Conservation (phyloP, 2,329 filamentous ascomycete species). For the Curvularia spicifera region DNA sequence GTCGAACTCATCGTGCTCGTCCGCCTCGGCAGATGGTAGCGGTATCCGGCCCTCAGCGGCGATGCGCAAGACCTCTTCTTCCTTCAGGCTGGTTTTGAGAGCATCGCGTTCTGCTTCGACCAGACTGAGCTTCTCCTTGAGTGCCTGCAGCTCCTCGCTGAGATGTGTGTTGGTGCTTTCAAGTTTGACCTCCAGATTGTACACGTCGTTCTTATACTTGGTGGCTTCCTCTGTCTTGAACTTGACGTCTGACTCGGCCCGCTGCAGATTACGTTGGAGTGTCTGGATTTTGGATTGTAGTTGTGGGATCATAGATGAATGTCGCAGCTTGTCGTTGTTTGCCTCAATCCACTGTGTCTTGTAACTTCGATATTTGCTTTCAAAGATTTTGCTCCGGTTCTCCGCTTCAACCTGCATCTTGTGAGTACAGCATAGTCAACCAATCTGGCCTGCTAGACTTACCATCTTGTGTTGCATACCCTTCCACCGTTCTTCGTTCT, state of each 20-base stretch:
- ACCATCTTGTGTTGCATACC: conserved; percentile 36
- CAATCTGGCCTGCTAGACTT: conserved; percentile 10
- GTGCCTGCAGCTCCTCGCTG: conserved; percentile 70
- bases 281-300: conserved; percentile 40
- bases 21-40: conserved; percentile 60
- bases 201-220: conserved; percentile 52
- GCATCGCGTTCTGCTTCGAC: conserved; percentile 78
- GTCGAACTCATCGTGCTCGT: conserved; percentile 66
- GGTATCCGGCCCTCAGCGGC: conserved; percentile 74
- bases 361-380: conserved; percentile 36
- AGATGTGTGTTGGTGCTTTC: conserved; percentile 67
- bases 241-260: conserved; percentile 40
- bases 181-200: conserved; percentile 56
- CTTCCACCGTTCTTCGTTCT: conserved; percentile 41
- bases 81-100: conserved; percentile 72
- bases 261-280: conserved; percentile 35
- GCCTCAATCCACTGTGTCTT: conserved; percentile 35
- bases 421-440: conserved; percentile 5
- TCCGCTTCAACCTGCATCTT: conserved; percentile 30
- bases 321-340: conserved; percentile 34
- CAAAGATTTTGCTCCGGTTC: conserved; percentile 31
- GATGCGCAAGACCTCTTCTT: conserved; percentile 75
- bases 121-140: conserved; percentile 67
- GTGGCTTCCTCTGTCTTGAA: conserved; percentile 44
- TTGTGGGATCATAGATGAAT: conserved; percentile 32